Evolutionary conservation across 2,329 filamentous ascomycete species (phyloP).

Genomic region (Xylaria sp.): DNA sequence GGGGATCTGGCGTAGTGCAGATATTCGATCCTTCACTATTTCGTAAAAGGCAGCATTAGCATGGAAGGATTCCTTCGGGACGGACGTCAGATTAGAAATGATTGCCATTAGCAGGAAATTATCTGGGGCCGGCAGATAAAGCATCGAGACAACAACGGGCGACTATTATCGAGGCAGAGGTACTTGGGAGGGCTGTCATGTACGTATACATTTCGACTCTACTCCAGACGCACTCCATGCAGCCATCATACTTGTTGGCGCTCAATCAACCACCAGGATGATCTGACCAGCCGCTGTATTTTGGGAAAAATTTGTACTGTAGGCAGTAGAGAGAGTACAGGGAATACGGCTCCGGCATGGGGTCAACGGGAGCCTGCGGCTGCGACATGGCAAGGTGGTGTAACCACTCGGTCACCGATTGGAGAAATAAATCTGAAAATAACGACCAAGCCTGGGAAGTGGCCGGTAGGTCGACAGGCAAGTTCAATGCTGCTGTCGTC

Average conservation of each 20-base stretch:
- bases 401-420: constrained; percentile 41
- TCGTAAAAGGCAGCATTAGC: constrained; percentile 38
- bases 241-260: constrained; percentile 8
- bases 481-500: neutral
- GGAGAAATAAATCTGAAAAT: constrained; percentile 11
- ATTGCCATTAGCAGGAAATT: constrained; percentile 33
- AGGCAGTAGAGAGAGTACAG: constrained; percentile 3
- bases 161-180: constrained; percentile 4
- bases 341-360: constrained; percentile 27
- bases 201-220: constrained; percentile 1
- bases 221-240: constrained; percentile 13
- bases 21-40: constrained; percentile 40
- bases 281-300: constrained; percentile 26
- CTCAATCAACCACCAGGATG: constrained; percentile 15
- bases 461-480: neutral
- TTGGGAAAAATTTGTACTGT: neutral
- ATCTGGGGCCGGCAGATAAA: constrained; percentile 30
- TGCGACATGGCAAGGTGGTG: constrained; percentile 35
- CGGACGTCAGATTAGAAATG: constrained; percentile 35
- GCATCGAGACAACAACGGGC: constrained; percentile 17
- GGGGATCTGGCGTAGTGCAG: constrained; percentile 36
- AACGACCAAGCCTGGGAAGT: neutral
- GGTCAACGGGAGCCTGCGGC: constrained; percentile 29
- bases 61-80: constrained; percentile 29
- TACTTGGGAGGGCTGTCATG: neutral